Base-by-base conservation (phyloP, 345 rosid genomes). In the Isatis tinctoria region DNA sequence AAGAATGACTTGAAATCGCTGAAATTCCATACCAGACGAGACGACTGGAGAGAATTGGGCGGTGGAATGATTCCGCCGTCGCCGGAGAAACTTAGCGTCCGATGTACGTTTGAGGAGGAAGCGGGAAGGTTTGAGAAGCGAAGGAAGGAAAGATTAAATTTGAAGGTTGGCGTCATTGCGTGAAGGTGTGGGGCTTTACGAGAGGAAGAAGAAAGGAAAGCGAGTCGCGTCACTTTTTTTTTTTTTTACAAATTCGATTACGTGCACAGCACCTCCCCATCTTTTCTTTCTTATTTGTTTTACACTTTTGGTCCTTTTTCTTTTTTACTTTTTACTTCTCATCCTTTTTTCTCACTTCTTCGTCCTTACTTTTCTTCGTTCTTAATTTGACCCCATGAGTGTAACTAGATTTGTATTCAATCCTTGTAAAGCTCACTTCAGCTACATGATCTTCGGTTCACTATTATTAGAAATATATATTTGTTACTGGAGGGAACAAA, bases 61-160 rank as follows among this genome's bases (percentile, higher is more conserved):
- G 57, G 57, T 24, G 8, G 16, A 51, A 13, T 22, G 26, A 36
- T 14, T 18, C 35, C 8, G 36, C 2, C 30, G 71, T 6, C 56
- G 60, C 66, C 63, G 72, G 76, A 39, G 71, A 76, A 70, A 44
- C 16, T 60, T 35, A 43, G 27, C 66, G 66, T 62, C 11, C 2
- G 52, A 22, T 35, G 0, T 13, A 63, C n/a, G 60, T 26, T 13
- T 4, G 26, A 54, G 56, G 69, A 75, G 30, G 69, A 68, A 69
- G 79, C 79, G 79, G 74, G 79, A 75, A 75, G 74, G 41, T 8
- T 11, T 16, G 64, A 68, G 79, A 76, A 69, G 69, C 65, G 60
- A 63, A 8, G 53, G n/a, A 60, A 6, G 43, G 39, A 2, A 47
- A 9, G 70, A 58, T 5, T 28, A 37, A 51, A 67, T 57, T 75